phyloP scores from a whole-genome alignment of 371 early-diverging fungal species.

The Paraphysoderma sedebokerense region DNA sequence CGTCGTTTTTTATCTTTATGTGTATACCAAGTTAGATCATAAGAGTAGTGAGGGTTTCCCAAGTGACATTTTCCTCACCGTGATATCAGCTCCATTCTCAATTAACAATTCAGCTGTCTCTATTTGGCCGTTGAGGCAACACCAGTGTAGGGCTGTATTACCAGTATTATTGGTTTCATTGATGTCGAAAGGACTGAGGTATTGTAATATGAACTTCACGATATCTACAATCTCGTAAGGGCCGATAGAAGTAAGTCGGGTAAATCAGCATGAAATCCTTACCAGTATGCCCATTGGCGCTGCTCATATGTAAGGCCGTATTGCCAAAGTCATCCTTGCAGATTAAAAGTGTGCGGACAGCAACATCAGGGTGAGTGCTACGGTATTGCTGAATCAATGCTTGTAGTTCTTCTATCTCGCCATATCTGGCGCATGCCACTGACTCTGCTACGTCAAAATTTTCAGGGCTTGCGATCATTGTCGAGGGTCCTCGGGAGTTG shows the following conservation, averaged over 20 bases:
- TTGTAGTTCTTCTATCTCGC: conserved; percentile 54
- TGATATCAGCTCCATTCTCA: conserved; percentile 34
- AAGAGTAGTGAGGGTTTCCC: not conserved
- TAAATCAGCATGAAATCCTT: conserved; percentile 2
- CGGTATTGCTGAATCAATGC: conserved; percentile 18
- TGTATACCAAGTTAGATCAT: conserved; percentile 5
- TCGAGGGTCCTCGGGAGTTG: no score
- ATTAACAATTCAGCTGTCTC: conserved; percentile 42
- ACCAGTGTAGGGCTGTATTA: conserved; percentile 76
- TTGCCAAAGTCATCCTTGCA: conserved; percentile 36
- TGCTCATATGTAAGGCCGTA: conserved; percentile 68
- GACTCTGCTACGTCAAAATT: conserved; percentile 35
- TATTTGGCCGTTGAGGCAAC: conserved; percentile 60
- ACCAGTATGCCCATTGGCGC: conserved; percentile 64
- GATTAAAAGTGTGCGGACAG: conserved; percentile 4
- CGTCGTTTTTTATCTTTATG: conserved; percentile 43
- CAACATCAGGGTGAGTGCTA: not conserved
- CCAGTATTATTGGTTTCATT: conserved; percentile 48
- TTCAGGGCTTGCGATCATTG: no score
- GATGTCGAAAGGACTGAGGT: conserved; percentile 26
- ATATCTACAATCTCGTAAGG: conserved; percentile 13
- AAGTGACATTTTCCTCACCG: conserved; percentile 18
- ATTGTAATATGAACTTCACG: conserved; percentile 27
- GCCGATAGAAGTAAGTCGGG: not conserved
- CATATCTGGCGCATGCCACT: conserved; percentile 51